Percentiles rank a stretch among this genome's conserved stretches.
Conservation (phyloP, 257 asterid genomes). For the Plantago ovata region DNA sequence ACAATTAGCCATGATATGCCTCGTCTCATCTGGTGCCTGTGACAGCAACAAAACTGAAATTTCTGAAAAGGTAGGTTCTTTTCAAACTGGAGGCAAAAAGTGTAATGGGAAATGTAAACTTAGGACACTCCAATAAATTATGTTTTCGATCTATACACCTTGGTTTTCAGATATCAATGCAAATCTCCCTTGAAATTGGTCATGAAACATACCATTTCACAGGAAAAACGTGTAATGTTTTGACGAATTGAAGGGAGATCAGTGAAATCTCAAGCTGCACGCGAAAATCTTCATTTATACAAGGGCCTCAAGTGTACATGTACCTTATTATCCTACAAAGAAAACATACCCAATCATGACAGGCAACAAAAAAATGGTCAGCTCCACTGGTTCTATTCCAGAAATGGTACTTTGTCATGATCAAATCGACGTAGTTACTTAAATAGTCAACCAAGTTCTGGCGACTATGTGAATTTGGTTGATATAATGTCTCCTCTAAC, state of each 20-base stretch:
- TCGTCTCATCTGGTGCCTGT: conserved; percentile 84
- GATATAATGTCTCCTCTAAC: conserved; percentile 46
- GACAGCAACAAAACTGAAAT: not conserved
- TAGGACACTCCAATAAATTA: not conserved
- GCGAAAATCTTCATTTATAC: not conserved
- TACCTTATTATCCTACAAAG: not conserved
- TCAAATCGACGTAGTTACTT: conserved; percentile 34
- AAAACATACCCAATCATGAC: conserved; percentile 84
- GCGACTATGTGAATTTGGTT: conserved; percentile 50
- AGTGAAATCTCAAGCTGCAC: not conserved
- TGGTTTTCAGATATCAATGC: not conserved
- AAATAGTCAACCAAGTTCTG: conserved; percentile 34
- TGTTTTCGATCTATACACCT: not conserved
- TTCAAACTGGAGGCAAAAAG: not conserved
- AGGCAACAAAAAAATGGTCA: conserved; percentile 83
- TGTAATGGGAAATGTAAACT: not conserved
- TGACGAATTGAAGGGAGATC: not conserved
- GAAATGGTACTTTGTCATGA: conserved; percentile 41
- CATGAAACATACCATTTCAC: not conserved
- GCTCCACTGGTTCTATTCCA: conserved; percentile 79
- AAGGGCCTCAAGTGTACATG: not conserved
- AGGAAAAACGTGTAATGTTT: not conserved
- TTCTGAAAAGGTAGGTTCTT: not conserved
- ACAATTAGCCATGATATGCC: conserved; percentile 56
- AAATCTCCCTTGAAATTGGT: not conserved